phyloP scores from a whole-genome alignment of 805 yeast species.

The Yarrowia bubula region DNA sequence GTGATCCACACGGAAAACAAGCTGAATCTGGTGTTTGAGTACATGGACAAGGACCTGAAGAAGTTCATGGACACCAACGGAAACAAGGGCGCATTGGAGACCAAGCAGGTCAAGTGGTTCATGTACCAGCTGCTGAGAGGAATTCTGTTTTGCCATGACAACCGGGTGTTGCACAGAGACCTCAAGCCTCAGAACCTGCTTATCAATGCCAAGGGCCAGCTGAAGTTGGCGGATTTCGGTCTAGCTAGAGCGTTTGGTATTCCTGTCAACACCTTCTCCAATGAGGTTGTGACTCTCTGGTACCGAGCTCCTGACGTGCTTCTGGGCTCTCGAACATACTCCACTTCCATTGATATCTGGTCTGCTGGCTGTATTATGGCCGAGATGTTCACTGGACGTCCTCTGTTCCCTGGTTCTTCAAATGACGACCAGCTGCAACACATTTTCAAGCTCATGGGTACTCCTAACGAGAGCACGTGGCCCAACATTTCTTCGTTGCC shows the following conservation, averaged over 20 bases:
- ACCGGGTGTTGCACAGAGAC: conserved; percentile 91
- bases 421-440: conserved; percentile 93
- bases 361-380: conserved; percentile 97
- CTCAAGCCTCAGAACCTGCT: conserved; percentile 93
- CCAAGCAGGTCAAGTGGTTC: conserved; percentile 86
- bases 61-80: conserved; percentile 96
- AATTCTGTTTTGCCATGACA: conserved; percentile 88
- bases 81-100: conserved; percentile 84
- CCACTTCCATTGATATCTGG: conserved; percentile 98
- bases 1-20: conserved; percentile 94
- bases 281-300: conserved; percentile 98
- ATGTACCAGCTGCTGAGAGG: conserved; percentile 91
- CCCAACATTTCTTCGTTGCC: conserved; percentile 92
- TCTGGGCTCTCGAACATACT: conserved; percentile 90
- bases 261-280: conserved; percentile 93
- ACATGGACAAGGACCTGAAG: conserved; percentile 88
- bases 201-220: conserved; percentile 92
- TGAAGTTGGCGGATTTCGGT: conserved; percentile 90
- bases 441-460: conserved; percentile 91
- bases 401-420: conserved; percentile 92
- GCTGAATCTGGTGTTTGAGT: conserved; percentile 89
- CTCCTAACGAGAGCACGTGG: conserved; percentile 95
- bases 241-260: conserved; percentile 97
- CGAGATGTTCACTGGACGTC: conserved; percentile 98
- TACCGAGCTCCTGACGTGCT: conserved; percentile 97